A percentile compares a stretch with the other conserved stretches of the same genome.
phyloP scores from a whole-genome alignment of 2,329 filamentous ascomycete genomes.

The Colletotrichum sp. region DNA sequence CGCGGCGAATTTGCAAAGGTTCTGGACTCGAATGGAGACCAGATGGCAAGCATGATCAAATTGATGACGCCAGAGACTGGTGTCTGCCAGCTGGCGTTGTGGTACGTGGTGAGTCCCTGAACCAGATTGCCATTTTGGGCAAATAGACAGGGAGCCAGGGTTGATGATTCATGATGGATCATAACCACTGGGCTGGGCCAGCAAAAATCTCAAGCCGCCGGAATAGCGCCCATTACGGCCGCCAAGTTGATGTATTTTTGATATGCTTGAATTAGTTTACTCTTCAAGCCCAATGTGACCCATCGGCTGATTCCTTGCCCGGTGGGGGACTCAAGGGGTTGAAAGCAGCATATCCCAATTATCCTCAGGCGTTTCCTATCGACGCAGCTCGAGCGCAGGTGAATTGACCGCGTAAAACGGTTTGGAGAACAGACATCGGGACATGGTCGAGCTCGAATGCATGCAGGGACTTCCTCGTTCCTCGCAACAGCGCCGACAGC shows the following conservation, averaged over 20 bases:
- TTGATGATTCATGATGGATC: conserved; percentile 17
- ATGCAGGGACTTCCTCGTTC: conserved; percentile 20
- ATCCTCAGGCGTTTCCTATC: neutral
- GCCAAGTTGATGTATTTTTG: neutral
- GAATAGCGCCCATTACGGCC: neutral
- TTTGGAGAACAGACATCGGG: conserved; percentile 11
- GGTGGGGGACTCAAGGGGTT: neutral
- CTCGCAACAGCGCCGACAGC: neutral
- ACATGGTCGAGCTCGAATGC: conserved; percentile 2
- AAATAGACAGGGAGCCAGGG: conserved; percentile 10
- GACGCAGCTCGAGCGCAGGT: neutral
- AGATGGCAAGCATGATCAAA: neutral
- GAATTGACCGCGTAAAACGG: neutral
- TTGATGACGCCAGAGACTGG: conserved; percentile 11
- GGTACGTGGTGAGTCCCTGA: conserved; percentile 4
- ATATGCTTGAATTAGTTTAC: neutral
- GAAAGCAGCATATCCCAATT: neutral
- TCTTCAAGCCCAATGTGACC: neutral
- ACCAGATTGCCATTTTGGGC: neutral
- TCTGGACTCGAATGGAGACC: neutral
- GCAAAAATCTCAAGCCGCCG: neutral
- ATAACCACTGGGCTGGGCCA: neutral
- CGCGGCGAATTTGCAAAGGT: neutral
- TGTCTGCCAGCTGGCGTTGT: neutral
- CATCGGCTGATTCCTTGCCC: neutral